A percentile compares a stretch with the other conserved stretches of the same genome.
Evolutionary conservation across 805 yeast species (phyloP).

Genomic region (Suhomyces xylopsoci): DNA sequence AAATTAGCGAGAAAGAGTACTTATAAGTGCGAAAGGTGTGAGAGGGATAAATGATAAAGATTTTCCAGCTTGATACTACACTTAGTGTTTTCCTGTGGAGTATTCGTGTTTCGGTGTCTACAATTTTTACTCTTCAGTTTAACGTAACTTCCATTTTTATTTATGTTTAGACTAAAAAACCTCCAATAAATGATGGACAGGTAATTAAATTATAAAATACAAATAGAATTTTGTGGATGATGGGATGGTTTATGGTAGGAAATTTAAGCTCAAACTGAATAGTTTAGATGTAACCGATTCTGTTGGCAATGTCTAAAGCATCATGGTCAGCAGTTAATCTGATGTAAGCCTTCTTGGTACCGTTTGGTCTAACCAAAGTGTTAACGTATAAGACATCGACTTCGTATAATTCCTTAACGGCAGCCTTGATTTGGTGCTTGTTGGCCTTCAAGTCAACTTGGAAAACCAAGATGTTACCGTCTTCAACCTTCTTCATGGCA

Average conservation of each 20-base stretch:
- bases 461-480: constrained; percentile 98
- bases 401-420: constrained; percentile 96
- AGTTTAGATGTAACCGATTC: constrained; percentile 94
- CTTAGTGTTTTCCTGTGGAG: background rate
- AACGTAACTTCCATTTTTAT: constrained; percentile 7
- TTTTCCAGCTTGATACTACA: too few relatives aligned
- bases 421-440: constrained; percentile 98
- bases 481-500: constrained; percentile 99
- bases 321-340: constrained; percentile 98
- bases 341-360: constrained; percentile 99
- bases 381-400: constrained; percentile 92
- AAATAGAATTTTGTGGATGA: constrained; percentile 10
- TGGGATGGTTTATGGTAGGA: constrained; percentile 1
- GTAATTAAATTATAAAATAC: constrained; percentile 9
- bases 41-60: too few relatives aligned
- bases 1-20: background rate
- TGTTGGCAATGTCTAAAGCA: constrained; percentile 99
- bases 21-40: too few relatives aligned
- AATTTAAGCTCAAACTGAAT: constrained; percentile 2
- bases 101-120: background rate
- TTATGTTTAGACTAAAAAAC: constrained; percentile 11
- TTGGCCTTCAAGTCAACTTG: constrained; percentile 95
- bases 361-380: constrained; percentile 98
- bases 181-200: constrained; percentile 5
- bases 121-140: background rate